Evolutionary conservation across 805 yeast genomes (phyloP), one percentile per base, ranked within the genome.

Genomic region (Ogataea philodendri): DNA sequence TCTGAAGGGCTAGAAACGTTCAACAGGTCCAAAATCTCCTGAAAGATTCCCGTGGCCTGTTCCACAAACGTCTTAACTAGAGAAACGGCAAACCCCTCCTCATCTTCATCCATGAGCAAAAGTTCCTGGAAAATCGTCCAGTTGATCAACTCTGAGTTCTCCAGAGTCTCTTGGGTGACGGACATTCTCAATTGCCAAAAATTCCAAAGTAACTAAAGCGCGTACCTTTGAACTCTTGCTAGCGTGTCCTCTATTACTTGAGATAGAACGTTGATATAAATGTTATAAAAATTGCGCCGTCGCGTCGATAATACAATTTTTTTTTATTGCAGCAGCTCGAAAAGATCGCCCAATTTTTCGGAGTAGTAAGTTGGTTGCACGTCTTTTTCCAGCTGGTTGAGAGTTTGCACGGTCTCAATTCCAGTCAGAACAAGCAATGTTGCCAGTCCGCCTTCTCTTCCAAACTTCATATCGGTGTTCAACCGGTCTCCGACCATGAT

Each of bases 401-500:
- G 81, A 15, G 70, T 67, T 26, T 71, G 77, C 48, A 83, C 89
- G 1, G 80, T 78, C 55, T 89, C 96, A 42, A 93, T 88, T 27
- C 98, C 98, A 2, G 94, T 84, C 37, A 93, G 71, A 3, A 93
- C 98, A 49, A 93, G 67, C 39, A 93, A 61, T 2, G 97, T 89
- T 37, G 81, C 88, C 27, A 93, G 69, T 1, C 93, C 93, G 35
- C 96, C 95, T 40, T 79, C 81, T 37, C 76, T 69, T 27, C 97
- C 98, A 60, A 93, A 93, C 54, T 74, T 75, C 80, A 93, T 90
- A 54, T 93, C 98, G 0, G 98, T 93, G 59, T 93, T 90, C 41
- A 93, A 68, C 47, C 98, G 72, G 58, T 93, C 98, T 14, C 98
- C 98, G 39, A 93, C 76, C 97, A 93, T 93, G 46, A 90, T 72